These are phyloP conservation scores for Brasenia schreberi DNA, from an alignment of 164 flowering plant genomes.

Conservation along the genomic window DNA sequence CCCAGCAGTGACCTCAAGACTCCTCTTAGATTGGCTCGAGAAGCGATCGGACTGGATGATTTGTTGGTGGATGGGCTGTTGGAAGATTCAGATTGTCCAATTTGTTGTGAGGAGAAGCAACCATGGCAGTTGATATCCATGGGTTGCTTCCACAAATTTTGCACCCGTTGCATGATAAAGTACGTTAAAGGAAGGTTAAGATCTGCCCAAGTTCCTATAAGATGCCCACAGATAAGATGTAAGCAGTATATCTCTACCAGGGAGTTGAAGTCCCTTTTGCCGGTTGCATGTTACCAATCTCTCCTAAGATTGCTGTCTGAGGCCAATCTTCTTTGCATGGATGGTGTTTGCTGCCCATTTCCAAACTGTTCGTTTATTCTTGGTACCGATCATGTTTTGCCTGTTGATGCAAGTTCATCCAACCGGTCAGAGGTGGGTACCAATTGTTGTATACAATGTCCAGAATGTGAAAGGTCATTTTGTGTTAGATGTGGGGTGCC, in stretches of 20 bases:
- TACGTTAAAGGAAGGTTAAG: conserved; percentile 57
- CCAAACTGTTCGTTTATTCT: conserved; percentile 62
- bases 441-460: conserved; percentile 46
- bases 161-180: conserved; percentile 68
- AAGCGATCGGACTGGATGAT: conserved; percentile 64
- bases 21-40: conserved; percentile 51
- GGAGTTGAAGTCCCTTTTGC: conserved; percentile 70
- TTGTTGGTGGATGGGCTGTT: conserved; percentile 19
- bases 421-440: conserved; percentile 31
- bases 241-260: conserved; percentile 45
- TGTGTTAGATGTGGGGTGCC: conserved; percentile 75
- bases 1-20: conserved; percentile 29
- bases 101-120: conserved; percentile 69
- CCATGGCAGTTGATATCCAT: conserved; percentile 45
- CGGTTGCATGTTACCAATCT: conserved; percentile 41
- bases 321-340: conserved; percentile 35
- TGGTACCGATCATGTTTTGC: conserved; percentile 48
- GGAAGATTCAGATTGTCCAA: conserved; percentile 42
- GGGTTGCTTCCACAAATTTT: conserved; percentile 79
- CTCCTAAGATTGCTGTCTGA: conserved; percentile 50
- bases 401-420: conserved; percentile 54
- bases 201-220: conserved; percentile 59
- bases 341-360: conserved; percentile 56
- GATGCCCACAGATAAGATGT: conserved; percentile 66
- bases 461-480: conserved; percentile 57